Percentiles rank a stretch among this genome's conserved stretches.
Evolutionary conservation across 345 rosid species (phyloP).

Genomic region (Eucalyptus curtisii): DNA sequence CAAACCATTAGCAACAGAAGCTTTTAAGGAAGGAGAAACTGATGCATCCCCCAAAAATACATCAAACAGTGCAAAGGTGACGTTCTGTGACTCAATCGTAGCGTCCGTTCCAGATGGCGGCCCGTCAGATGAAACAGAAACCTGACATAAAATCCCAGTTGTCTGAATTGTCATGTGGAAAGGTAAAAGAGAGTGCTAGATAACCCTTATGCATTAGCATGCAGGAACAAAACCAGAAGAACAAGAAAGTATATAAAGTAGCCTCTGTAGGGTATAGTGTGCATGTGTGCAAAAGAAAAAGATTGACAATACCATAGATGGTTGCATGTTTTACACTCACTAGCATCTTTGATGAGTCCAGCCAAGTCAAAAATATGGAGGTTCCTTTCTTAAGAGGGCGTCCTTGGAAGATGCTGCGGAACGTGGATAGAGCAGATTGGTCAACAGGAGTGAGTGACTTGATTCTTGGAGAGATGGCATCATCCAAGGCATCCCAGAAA

Average conservation of each 20-base stretch:
- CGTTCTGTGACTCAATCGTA: constrained; percentile 47
- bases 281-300: background rate
- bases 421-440: constrained; percentile 48
- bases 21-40: constrained; percentile 72
- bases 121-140: constrained; percentile 48
- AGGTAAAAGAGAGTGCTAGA: background rate
- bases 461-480: constrained; percentile 65
- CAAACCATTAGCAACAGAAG: constrained; percentile 47
- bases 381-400: constrained; percentile 66
- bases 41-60: constrained; percentile 69
- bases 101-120: constrained; percentile 44
- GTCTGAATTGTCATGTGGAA: background rate
- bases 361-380: constrained; percentile 66
- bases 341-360: constrained; percentile 51
- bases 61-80: constrained; percentile 53
- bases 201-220: background rate
- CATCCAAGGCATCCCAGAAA: constrained; percentile 86
- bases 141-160: constrained; percentile 15
- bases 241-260: background rate
- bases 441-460: constrained; percentile 38
- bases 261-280: background rate
- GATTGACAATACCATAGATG: background rate
- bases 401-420: constrained; percentile 53
- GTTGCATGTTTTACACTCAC: constrained; percentile 24
- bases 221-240: background rate